phyloP scores from a whole-genome alignment of 2,329 filamentous ascomycete species.

The Fusarium sulawesiense region DNA sequence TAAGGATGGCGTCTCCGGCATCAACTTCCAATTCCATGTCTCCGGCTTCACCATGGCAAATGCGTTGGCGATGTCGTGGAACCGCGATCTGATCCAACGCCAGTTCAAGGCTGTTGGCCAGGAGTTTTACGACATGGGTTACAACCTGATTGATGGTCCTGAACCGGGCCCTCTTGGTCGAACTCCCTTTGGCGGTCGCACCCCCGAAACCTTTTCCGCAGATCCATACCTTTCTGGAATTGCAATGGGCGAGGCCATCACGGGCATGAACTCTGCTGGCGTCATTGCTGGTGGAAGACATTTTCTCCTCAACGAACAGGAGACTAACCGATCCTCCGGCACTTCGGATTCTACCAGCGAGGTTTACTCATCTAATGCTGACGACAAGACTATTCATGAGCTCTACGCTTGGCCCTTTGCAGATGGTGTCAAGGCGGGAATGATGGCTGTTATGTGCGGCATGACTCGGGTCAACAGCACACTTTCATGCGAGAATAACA shows the following conservation, averaged over 20 bases:
- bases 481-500: slow-evolving; percentile 68
- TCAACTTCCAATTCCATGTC: not conserved
- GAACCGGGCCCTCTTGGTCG: slow-evolving; percentile 2
- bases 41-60: not conserved
- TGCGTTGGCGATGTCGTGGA: not conserved
- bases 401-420: slow-evolving; percentile 82
- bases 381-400: slow-evolving; percentile 60
- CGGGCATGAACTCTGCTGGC: slow-evolving; percentile 67
- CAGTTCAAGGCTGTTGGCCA: not conserved
- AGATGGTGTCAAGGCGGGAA: slow-evolving; percentile 78
- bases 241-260: slow-evolving; percentile 80
- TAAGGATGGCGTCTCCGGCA: not conserved
- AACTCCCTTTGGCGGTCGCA: slow-evolving; percentile 72
- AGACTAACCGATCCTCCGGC: slow-evolving; percentile 73
- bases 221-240: slow-evolving; percentile 87
- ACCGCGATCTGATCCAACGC: not conserved
- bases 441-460: slow-evolving; percentile 79
- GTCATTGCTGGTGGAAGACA: slow-evolving; percentile 65
- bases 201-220: slow-evolving; percentile 89
- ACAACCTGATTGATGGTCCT: not conserved
- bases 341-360: not conserved
- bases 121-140: not conserved
- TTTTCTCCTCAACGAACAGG: slow-evolving; percentile 62
- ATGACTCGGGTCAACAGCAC: not conserved
- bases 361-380: not conserved